Percentiles rank a stretch among this genome's conserved stretches.
Conservation (phyloP, 305 asterid species). For the Ilex paraguariensis region DNA sequence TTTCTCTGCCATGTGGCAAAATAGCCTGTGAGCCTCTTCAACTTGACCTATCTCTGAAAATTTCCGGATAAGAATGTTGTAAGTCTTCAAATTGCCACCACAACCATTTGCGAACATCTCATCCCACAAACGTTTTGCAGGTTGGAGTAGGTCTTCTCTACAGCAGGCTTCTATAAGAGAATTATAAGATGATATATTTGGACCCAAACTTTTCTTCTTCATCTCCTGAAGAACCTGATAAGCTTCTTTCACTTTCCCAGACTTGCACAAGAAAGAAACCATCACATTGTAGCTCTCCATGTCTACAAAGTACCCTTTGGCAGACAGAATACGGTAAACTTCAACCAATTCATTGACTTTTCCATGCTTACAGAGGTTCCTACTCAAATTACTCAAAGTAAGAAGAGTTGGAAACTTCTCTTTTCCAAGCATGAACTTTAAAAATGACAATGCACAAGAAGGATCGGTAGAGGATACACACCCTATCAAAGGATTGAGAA, state of each 20-base stretch:
- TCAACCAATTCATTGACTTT: conserved; percentile 55
- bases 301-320: conserved; percentile 45
- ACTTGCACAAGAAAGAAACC: conserved; percentile 65
- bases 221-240: conserved; percentile 70
- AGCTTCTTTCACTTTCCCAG: conserved; percentile 63
- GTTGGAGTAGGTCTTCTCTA: conserved; percentile 69
- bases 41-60: conserved; percentile 48
- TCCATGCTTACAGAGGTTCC: conserved; percentile 60
- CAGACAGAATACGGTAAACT: conserved; percentile 44
- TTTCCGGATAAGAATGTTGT: conserved; percentile 49
- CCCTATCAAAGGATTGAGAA: conserved; percentile 65
- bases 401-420: conserved; percentile 51
- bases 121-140: conserved; percentile 90
- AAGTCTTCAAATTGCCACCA: conserved; percentile 55
- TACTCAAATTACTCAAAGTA: conserved; percentile 55
- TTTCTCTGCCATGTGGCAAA: conserved; percentile 58
- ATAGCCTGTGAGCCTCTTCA: conserved; percentile 69
- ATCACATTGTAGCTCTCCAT: conserved; percentile 57
- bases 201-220: conserved; percentile 66
- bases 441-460: conserved; percentile 42
- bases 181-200: conserved; percentile 63
- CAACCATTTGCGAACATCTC: conserved; percentile 90
- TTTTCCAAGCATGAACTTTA: conserved; percentile 65
- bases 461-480: conserved; percentile 67
- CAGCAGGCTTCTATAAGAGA: conserved; percentile 81